Percentiles rank a stretch among this genome's conserved stretches.
phyloP scores from a whole-genome alignment of 352 stramenopile genomes.

The Nothophytophthora sp. region DNA sequence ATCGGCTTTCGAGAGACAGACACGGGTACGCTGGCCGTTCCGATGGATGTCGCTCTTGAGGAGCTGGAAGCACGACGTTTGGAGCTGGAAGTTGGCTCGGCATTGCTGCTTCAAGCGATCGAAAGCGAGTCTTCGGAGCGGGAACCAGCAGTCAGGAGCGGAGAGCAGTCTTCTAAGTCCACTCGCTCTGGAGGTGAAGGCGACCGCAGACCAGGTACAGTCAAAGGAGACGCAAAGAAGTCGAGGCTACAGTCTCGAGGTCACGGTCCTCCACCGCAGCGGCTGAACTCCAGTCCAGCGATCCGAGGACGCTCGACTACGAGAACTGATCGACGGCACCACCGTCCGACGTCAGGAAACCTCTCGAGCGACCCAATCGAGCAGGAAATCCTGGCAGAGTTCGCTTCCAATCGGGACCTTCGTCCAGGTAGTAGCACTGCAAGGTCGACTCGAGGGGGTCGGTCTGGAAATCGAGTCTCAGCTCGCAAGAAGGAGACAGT shows the following conservation, averaged over 20 bases:
- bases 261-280: too few species aligned
- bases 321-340: too few species aligned
- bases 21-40: constrained; percentile 34
- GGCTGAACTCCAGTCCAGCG: too few species aligned
- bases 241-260: too few species aligned
- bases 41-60: constrained; percentile 15
- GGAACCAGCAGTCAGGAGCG: too few species aligned
- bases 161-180: background rate
- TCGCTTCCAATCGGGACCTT: constrained; percentile 6
- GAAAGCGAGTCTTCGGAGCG: background rate
- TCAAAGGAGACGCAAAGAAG: too few species aligned
- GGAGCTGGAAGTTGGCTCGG: constrained; percentile 48
- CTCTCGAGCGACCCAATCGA: constrained; percentile 21
- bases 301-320: too few species aligned
- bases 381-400: constrained; percentile 22
- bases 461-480: too few species aligned
- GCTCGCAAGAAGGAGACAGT: background rate
- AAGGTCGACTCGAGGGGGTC: too few species aligned
- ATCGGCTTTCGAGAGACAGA: constrained; percentile 64
- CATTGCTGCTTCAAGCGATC: constrained; percentile 3
- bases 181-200: too few species aligned
- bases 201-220: too few species aligned
- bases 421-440: background rate
- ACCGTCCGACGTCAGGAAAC: too few species aligned
- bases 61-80: constrained; percentile 38